Evolutionary conservation across 108 stramenopile genomes (phyloP).

Genomic region (Cyclotella sp.): DNA sequence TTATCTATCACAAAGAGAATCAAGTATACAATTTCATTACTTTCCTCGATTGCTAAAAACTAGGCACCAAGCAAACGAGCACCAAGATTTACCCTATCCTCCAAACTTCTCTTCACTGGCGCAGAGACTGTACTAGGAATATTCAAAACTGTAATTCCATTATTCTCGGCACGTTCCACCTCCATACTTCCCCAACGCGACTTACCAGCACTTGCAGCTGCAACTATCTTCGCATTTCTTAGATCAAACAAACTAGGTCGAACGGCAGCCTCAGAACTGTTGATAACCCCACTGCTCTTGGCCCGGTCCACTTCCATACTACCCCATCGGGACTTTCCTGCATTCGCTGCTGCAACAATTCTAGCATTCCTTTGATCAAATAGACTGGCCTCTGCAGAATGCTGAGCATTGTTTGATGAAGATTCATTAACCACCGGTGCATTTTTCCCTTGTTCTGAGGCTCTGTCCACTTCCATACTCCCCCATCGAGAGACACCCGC

Average conservation of each 20-base stretch:
- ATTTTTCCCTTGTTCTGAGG: constrained; percentile 7
- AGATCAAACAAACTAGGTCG: constrained; percentile 19
- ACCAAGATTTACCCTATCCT: constrained; percentile 17
- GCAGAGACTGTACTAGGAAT: background rate
- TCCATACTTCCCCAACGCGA: constrained; percentile 76
- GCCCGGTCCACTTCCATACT: constrained; percentile 56
- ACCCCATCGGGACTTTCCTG: constrained; percentile 86
- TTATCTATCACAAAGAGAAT: too few relatives aligned
- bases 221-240: constrained; percentile 56
- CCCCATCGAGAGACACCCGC: constrained; percentile 57
- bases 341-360: constrained; percentile 63
- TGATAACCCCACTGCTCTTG: constrained; percentile 13
- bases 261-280: background rate
- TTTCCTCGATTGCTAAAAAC: background rate
- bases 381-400: constrained; percentile 17
- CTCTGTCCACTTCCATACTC: constrained; percentile 35
- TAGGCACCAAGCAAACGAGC: constrained; percentile 5
- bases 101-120: background rate
- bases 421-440: constrained; percentile 25
- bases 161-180: constrained; percentile 26
- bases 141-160: background rate
- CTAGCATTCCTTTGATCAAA: constrained; percentile 64
- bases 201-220: constrained; percentile 60
- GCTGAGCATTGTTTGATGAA: background rate
- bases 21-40: too few relatives aligned